These are phyloP conservation scores for Colletotrichum lentis DNA, from an alignment of 2,329 filamentous ascomycete genomes.

Conservation along the genomic window DNA sequence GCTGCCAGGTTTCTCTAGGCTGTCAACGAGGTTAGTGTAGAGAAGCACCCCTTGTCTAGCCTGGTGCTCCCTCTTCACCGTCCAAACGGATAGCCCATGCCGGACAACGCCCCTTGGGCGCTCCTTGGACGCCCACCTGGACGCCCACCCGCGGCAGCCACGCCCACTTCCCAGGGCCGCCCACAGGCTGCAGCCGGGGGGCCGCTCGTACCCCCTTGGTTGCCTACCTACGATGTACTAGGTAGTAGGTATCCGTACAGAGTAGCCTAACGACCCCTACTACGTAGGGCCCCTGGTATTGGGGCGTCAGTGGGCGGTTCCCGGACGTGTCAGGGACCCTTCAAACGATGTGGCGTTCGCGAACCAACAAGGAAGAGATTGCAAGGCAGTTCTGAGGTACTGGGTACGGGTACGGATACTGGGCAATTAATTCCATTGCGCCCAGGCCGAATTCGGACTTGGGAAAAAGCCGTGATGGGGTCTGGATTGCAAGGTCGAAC, in stretches of 20 bases:
- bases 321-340: conserved; percentile 7
- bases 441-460: background rate
- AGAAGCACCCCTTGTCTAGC: conserved; percentile 25
- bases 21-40: conserved; percentile 17
- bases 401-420: no score
- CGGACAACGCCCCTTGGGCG: conserved; percentile 8
- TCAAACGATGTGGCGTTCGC: conserved; percentile 4
- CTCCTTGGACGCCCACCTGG: conserved; percentile 24
- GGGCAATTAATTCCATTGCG: background rate
- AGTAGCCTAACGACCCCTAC: no score
- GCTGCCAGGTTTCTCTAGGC: conserved; percentile 31
- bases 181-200: conserved; percentile 6
- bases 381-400: conserved; percentile 4
- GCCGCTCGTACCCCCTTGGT: conserved; percentile 11
- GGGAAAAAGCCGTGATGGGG: background rate
- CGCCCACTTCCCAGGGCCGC: conserved; percentile 27
- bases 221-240: no score
- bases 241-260: no score
- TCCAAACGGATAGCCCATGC: conserved; percentile 36
- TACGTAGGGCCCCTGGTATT: no score
- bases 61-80: conserved; percentile 26
- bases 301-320: conserved; percentile 15
- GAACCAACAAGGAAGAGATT: conserved; percentile 15
- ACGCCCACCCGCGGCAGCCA: conserved; percentile 30
- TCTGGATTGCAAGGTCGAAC: background rate